Conservation (phyloP, 805 yeast species). For the Kuraishia ogatae region DNA sequence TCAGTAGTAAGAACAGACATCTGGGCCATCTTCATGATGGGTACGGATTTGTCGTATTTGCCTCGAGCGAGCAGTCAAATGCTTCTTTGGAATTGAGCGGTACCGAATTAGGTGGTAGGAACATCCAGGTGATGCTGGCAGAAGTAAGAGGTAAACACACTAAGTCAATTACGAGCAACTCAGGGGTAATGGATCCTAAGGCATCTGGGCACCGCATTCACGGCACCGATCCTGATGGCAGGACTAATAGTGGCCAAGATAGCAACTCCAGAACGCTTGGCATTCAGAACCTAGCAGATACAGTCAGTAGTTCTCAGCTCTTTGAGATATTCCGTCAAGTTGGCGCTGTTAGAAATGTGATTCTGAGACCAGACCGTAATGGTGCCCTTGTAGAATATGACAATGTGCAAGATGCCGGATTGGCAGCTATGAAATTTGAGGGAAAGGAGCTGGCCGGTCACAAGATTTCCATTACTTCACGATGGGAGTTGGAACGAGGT, state of each 20-base stretch:
- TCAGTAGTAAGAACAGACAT: constrained; percentile 22
- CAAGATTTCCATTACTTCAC: not conserved
- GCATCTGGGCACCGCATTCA: not conserved
- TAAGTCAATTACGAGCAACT: not conserved
- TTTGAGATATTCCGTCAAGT: constrained; percentile 17
- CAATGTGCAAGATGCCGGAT: constrained; percentile 38
- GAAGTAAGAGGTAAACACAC: constrained; percentile 27
- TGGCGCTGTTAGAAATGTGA: constrained; percentile 32
- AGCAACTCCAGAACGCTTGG: constrained; percentile 12
- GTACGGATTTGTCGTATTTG: constrained; percentile 54
- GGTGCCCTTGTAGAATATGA: constrained; percentile 45
- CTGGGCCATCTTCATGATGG: constrained; percentile 41
- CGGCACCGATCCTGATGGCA: not conserved
- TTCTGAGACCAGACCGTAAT: constrained; percentile 33
- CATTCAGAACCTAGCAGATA: constrained; percentile 23
- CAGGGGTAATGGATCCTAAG: not conserved
- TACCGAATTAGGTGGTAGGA: constrained; percentile 33
- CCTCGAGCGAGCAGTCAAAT: constrained; percentile 32
- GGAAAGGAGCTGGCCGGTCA: constrained; percentile 28
- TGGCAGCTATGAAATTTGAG: constrained; percentile 33
- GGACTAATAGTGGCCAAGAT: constrained; percentile 8
- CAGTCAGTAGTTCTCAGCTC: constrained; percentile 27
- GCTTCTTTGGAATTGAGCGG: constrained; percentile 35
- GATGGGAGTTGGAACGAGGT: not conserved
- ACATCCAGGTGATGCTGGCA: constrained; percentile 40